phyloP scores from a whole-genome alignment of 345 rosid genomes.

The Cardamine chenopodiifolia region DNA sequence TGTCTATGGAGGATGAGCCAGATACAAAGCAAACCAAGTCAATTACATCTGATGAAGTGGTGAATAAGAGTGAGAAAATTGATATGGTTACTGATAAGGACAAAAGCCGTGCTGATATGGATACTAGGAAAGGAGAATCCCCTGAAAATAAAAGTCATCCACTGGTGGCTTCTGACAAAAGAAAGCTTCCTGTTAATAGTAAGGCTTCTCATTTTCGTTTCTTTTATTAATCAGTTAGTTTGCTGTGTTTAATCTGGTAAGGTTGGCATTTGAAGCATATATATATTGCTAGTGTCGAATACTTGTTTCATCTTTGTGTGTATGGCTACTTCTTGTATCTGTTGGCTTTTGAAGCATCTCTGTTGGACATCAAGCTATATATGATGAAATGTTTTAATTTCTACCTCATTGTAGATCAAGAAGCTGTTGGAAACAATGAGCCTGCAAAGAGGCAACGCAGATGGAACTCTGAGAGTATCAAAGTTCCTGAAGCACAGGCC shows the following conservation, averaged over 20 bases:
- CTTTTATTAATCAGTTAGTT: background rate
- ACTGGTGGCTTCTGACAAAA: slow-evolving; percentile 63
- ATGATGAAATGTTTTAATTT: slow-evolving; percentile 8
- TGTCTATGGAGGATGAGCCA: slow-evolving; percentile 87
- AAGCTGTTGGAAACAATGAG: slow-evolving; percentile 59
- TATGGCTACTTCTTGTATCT: background rate
- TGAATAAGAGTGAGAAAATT: slow-evolving; percentile 51
- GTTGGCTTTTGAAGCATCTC: background rate
- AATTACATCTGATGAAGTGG: slow-evolving; percentile 49
- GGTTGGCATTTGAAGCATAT: slow-evolving; percentile 11
- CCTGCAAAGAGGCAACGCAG: slow-evolving; percentile 85
- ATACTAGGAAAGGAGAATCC: slow-evolving; percentile 40
- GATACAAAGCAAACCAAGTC: slow-evolving; percentile 80
- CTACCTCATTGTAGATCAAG: slow-evolving; percentile 59
- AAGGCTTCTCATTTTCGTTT: slow-evolving; percentile 32
- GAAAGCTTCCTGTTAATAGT: slow-evolving; percentile 71
- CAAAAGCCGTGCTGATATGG: slow-evolving; percentile 45
- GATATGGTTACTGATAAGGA: slow-evolving; percentile 49
- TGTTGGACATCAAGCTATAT: background rate
- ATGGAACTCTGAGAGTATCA: slow-evolving; percentile 78
- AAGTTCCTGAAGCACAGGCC: slow-evolving; percentile 63
- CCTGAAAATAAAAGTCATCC: slow-evolving; percentile 47
- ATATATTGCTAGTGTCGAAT: background rate
- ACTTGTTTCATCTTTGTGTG: background rate
- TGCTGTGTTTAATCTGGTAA: background rate